Conservation (phyloP, 768 basidiomycete species). For the Tephrocybe sp. region DNA sequence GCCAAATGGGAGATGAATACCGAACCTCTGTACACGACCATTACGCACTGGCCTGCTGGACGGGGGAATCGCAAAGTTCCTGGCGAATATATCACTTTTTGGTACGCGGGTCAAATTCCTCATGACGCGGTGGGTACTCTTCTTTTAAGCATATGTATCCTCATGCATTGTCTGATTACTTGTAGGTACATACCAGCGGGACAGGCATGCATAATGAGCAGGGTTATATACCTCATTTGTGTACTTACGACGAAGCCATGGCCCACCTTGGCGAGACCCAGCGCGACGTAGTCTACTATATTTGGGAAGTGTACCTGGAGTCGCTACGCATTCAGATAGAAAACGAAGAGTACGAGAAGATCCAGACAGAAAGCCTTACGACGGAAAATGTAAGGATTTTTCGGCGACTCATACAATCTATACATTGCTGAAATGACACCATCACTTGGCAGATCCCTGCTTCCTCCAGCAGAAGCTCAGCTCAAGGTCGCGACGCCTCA, state of each 20-base stretch:
- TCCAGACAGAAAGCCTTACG: too few relatives aligned
- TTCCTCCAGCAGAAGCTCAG: too few relatives aligned
- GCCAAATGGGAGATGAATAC: constrained; percentile 6
- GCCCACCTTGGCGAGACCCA: constrained; percentile 16
- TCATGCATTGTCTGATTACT: background rate
- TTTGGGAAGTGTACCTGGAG: too few relatives aligned
- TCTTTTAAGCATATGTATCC: background rate
- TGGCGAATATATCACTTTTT: constrained; percentile 20
- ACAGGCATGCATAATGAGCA: constrained; percentile 62
- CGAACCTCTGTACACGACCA: constrained; percentile 15
- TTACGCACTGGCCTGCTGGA: constrained; percentile 10
- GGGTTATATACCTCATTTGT: constrained; percentile 40
- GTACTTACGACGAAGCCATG: constrained; percentile 43
- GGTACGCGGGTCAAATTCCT: constrained; percentile 20
- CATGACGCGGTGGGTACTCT: constrained; percentile 43
- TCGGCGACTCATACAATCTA: too few relatives aligned
- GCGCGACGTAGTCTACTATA: too few relatives aligned
- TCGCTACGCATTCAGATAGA: too few relatives aligned
- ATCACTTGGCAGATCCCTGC: too few relatives aligned
- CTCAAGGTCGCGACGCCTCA: too few relatives aligned
- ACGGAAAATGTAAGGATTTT: too few relatives aligned
- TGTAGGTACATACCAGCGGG: constrained; percentile 40
- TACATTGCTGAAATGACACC: too few relatives aligned
- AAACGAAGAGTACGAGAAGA: too few relatives aligned
- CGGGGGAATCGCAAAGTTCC: constrained; percentile 5